Conservation (phyloP, 305 asterid genomes). For the Fraxinus ornus region DNA sequence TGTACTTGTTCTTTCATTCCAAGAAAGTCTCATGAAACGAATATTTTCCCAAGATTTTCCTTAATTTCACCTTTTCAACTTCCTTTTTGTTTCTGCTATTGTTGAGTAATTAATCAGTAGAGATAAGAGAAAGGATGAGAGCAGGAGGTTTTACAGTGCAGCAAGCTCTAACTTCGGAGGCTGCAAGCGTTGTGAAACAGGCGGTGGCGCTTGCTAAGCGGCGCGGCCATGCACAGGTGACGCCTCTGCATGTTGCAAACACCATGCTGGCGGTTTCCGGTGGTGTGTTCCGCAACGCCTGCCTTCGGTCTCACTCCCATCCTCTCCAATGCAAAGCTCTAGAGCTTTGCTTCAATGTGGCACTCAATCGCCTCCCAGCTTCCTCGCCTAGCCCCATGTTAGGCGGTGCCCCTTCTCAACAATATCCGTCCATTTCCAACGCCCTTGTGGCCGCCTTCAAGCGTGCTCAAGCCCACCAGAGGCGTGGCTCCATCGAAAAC, state of each 20-base stretch:
- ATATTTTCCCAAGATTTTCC: background rate
- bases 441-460: constrained; percentile 90
- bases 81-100: constrained; percentile 1
- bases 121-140: constrained; percentile 49
- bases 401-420: constrained; percentile 25
- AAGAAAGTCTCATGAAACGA: background rate
- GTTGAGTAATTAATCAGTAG: background rate
- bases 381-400: constrained; percentile 47
- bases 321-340: constrained; percentile 28
- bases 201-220: constrained; percentile 67
- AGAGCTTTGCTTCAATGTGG: constrained; percentile 93
- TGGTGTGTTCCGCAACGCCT: constrained; percentile 61
- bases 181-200: constrained; percentile 62
- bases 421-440: constrained; percentile 62
- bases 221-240: constrained; percentile 93
- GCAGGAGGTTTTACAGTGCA: constrained; percentile 65
- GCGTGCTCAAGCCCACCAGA: constrained; percentile 87
- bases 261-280: constrained; percentile 59
- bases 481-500: constrained; percentile 73
- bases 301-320: constrained; percentile 73
- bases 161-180: constrained; percentile 64
- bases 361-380: constrained; percentile 80
- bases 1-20: background rate
- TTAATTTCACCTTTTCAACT: constrained; percentile 19
- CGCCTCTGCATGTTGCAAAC: constrained; percentile 87